Percentiles rank a stretch among this genome's conserved stretches.
Evolutionary conservation across 2,329 filamentous ascomycete species (phyloP).

Genomic region (Verticillium zaregamsianum): DNA sequence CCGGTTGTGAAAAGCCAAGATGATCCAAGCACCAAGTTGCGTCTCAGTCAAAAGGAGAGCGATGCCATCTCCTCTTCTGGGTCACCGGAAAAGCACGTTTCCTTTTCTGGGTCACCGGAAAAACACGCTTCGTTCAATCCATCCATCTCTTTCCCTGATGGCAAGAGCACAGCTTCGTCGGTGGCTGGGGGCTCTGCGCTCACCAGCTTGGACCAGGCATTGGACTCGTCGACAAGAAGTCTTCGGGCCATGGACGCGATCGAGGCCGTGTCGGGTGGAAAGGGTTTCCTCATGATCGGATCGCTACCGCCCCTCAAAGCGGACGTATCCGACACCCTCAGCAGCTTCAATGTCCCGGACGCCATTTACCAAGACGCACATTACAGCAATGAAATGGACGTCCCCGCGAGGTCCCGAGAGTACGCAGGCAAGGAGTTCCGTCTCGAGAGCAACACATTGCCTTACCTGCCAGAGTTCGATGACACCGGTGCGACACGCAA

Average conservation of each 20-base stretch:
- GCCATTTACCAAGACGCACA: constrained; percentile 81
- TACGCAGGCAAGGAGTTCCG: constrained; percentile 87
- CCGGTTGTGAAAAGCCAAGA: constrained; percentile 74
- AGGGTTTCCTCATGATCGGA: constrained; percentile 25
- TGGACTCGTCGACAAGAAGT: constrained; percentile 3
- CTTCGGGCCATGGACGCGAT: constrained; percentile 3
- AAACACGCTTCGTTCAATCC: constrained; percentile 31
- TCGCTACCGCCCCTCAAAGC: constrained; percentile 25
- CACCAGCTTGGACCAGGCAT: not conserved
- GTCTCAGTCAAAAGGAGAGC: constrained; percentile 55
- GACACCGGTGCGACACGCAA: constrained; percentile 50
- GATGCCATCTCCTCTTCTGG: not conserved
- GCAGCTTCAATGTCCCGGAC: constrained; percentile 54
- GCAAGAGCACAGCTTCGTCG: constrained; percentile 8
- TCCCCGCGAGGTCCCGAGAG: constrained; percentile 71
- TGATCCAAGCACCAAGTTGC: constrained; percentile 57
- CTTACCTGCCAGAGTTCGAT: constrained; percentile 78
- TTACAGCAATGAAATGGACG: constrained; percentile 80
- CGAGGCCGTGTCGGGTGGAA: constrained; percentile 7
- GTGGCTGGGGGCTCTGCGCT: not conserved
- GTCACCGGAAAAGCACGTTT: constrained; percentile 25
- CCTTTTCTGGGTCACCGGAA: constrained; percentile 5
- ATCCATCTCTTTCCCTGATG: constrained; percentile 4
- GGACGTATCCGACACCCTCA: constrained; percentile 53
- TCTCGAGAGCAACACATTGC: constrained; percentile 68